These are phyloP conservation scores for Coemansia javaensis DNA, from an alignment of 192 early-diverging fungal species.

Conservation along the genomic window DNA sequence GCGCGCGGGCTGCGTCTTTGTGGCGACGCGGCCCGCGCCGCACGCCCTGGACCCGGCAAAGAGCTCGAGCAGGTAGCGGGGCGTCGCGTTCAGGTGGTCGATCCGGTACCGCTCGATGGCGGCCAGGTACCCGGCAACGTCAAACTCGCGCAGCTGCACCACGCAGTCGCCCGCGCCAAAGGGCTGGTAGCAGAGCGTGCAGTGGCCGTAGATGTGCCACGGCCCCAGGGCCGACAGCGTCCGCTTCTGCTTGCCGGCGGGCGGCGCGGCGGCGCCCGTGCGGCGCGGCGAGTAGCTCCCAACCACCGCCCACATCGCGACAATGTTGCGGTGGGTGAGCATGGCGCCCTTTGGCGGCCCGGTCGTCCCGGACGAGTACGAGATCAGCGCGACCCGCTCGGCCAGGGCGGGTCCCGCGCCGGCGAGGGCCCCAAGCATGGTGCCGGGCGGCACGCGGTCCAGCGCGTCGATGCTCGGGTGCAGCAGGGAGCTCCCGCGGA, in stretches of 20 bases:
- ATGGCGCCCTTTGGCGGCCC: conserved; percentile 31
- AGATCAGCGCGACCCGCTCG: conserved; percentile 16
- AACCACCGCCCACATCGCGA: conserved; percentile 7
- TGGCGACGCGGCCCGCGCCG: background rate
- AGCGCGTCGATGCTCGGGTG: background rate
- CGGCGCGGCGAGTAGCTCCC: conserved; percentile 6
- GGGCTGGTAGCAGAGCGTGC: conserved; percentile 31
- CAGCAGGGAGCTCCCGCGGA: background rate
- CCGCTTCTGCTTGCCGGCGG: background rate
- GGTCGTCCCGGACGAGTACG: conserved; percentile 40
- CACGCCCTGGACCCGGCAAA: conserved; percentile 2
- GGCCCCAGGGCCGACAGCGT: conserved; percentile 18
- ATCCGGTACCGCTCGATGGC: conserved; percentile 20
- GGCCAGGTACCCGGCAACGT: conserved; percentile 4
- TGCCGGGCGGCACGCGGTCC: background rate
- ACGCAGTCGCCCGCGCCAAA: conserved; percentile 14
- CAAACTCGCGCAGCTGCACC: conserved; percentile 17
- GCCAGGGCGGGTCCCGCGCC: conserved; percentile 1
- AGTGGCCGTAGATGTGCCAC: conserved; percentile 30
- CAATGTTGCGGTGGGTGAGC: conserved; percentile 38
- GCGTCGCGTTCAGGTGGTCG: conserved; percentile 12
- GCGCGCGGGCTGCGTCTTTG: background rate
- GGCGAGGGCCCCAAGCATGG: background rate
- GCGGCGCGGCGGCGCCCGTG: background rate
- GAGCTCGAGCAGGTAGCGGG: conserved; percentile 8